Conservation (phyloP, 2,329 filamentous ascomycete genomes). For the Aspergillus melleus region DNA sequence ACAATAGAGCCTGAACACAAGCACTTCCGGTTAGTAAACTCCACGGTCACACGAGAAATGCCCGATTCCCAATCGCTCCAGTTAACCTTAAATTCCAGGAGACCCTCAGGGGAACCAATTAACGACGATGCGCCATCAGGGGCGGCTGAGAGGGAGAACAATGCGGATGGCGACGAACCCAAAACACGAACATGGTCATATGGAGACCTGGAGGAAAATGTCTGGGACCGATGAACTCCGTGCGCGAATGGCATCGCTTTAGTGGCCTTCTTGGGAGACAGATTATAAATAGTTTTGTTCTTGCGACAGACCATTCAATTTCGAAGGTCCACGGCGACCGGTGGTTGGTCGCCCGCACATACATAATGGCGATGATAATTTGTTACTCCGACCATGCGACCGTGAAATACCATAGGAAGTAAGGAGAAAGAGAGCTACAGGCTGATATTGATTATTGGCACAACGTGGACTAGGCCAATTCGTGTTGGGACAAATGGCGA, state of each 20-base stretch:
- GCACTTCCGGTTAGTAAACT: slow-evolving; percentile 33
- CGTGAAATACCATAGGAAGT: background rate
- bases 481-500: slow-evolving; percentile 17
- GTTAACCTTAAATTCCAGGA: slow-evolving; percentile 28
- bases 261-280: background rate
- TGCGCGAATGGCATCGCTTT: background rate
- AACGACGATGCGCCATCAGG: slow-evolving; percentile 17
- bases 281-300: background rate
- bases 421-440: background rate
- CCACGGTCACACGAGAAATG: slow-evolving; percentile 2
- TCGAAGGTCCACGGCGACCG: background rate
- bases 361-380: background rate
- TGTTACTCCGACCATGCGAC: background rate
- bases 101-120: slow-evolving; percentile 31
- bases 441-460: slow-evolving; percentile 3
- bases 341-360: background rate
- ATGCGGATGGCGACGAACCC: slow-evolving; percentile 13
- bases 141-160: slow-evolving; percentile 5
- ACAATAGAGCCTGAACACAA: slow-evolving; percentile 53
- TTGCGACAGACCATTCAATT: background rate
- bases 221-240: slow-evolving; percentile 30
- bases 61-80: slow-evolving; percentile 1
- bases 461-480: slow-evolving; percentile 2
- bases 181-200: slow-evolving; percentile 26
- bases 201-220: slow-evolving; percentile 39